phyloP scores from a whole-genome alignment of 495 filamentous ascomycete species.

The Friedmanniomyces simplex region DNA sequence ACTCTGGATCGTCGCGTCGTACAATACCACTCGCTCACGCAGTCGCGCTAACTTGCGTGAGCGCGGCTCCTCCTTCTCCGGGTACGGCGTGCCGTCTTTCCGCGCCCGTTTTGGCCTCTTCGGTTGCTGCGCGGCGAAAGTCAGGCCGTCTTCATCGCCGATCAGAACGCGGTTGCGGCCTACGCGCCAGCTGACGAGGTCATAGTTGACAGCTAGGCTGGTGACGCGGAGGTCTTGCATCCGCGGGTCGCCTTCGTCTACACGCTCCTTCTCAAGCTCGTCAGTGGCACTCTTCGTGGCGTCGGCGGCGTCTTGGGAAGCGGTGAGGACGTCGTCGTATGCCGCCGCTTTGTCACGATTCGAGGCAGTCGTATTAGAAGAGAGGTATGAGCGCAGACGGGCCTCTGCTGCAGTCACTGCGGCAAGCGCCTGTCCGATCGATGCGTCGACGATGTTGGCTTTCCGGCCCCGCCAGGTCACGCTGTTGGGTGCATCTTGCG shows the following conservation, averaged over 20 bases:
- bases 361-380: constrained; percentile 40
- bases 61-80: constrained; percentile 40
- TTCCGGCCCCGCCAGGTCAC: constrained; percentile 84
- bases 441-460: constrained; percentile 81
- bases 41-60: constrained; percentile 65
- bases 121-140: constrained; percentile 42
- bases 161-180: constrained; percentile 84
- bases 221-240: constrained; percentile 93
- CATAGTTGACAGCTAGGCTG: constrained; percentile 83
- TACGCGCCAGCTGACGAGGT: constrained; percentile 85
- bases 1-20: constrained; percentile 83
- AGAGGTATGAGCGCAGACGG: constrained; percentile 49
- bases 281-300: constrained; percentile 87
- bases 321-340: constrained; percentile 82
- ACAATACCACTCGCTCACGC: constrained; percentile 82
- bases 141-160: constrained; percentile 70
- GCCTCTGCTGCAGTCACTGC: constrained; percentile 45
- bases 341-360: constrained; percentile 58
- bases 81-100: constrained; percentile 48
- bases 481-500: constrained; percentile 56
- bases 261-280: constrained; percentile 69
- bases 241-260: constrained; percentile 70
- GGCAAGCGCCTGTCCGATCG: constrained; percentile 66
- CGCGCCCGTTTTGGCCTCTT: constrained; percentile 39
- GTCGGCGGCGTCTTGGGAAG: constrained; percentile 90